Percentiles rank a stretch among this genome's conserved stretches.
phyloP scores from a whole-genome alignment of 306 rosid species.

The Trifolium dubium region DNA sequence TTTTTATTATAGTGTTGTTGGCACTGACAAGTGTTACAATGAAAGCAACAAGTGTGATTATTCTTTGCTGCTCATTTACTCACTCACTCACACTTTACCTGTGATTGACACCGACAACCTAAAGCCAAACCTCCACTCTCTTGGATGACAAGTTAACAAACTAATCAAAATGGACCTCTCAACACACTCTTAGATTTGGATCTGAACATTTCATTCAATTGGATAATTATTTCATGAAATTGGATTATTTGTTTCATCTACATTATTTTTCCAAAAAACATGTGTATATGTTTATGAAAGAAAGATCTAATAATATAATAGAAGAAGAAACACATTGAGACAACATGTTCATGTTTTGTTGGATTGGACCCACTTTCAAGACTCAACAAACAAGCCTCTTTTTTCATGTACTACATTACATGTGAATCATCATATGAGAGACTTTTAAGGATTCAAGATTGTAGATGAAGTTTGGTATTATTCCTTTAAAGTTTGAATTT shows the following conservation, averaged over 20 bases:
- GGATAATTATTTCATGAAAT: not conserved
- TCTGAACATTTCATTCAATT: not conserved
- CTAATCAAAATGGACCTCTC: conserved; percentile 47
- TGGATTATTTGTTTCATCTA: not conserved
- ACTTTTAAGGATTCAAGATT: conserved; percentile 31
- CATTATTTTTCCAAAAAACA: conserved; percentile 18
- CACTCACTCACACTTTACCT: conserved; percentile 40
- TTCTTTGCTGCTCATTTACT: conserved; percentile 59
- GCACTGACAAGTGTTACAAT: conserved; percentile 31
- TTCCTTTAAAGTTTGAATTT: conserved; percentile 29
- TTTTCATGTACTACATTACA: conserved; percentile 48
- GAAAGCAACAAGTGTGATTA: conserved; percentile 46
- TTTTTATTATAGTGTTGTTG: conserved; percentile 35
- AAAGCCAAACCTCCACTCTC: conserved; percentile 16
- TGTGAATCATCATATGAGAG: conserved; percentile 40
- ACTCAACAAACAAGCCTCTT: conserved; percentile 48
- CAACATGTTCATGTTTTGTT: conserved; percentile 43
- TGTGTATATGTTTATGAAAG: not conserved
- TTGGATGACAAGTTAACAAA: conserved; percentile 52
- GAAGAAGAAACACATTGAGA: not conserved
- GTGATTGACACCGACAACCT: conserved; percentile 52
- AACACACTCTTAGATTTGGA: conserved; percentile 44
- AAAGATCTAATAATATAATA: conserved; percentile 17
- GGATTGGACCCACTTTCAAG: conserved; percentile 76
- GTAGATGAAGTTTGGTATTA: not conserved